Evolutionary conservation across 345 rosid genomes (phyloP).

Genomic region (Gossypium herbaceum): DNA sequence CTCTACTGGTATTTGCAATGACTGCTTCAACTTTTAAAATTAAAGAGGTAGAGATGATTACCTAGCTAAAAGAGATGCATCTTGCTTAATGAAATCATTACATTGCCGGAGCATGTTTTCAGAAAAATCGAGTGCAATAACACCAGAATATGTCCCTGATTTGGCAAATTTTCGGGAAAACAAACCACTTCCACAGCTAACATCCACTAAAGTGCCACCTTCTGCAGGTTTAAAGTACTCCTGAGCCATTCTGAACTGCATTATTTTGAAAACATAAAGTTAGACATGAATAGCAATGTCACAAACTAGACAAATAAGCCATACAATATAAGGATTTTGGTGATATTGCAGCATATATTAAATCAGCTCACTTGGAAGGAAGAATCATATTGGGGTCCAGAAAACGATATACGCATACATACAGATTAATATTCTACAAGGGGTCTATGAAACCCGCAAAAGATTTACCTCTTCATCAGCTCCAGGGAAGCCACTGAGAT

Average conservation of each 20-base stretch:
- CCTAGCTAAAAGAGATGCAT: conserved; percentile 37
- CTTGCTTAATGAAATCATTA: conserved; percentile 71
- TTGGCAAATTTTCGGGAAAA: conserved; percentile 85
- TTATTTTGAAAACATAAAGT: conserved; percentile 1
- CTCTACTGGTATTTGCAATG: background rate
- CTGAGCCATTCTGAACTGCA: conserved; percentile 96
- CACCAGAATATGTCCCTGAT: conserved; percentile 68
- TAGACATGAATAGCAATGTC: background rate
- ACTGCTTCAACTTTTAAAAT: conserved; percentile 3
- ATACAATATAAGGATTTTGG: background rate
- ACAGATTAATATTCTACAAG: background rate
- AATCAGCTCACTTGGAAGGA: background rate
- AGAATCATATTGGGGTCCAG: background rate
- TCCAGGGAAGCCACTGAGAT: conserved; percentile 86
- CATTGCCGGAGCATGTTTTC: conserved; percentile 97
- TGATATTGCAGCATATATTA: background rate
- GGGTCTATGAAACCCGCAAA: conserved; percentile 7
- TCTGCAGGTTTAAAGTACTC: conserved; percentile 69
- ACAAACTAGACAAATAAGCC: conserved; percentile 8
- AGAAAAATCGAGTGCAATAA: conserved; percentile 88
- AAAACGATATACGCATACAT: background rate
- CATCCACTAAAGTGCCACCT: conserved; percentile 87
- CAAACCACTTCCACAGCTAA: conserved; percentile 93
- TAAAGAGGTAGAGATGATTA: conserved; percentile 21
- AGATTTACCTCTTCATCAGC: conserved; percentile 78